These are phyloP conservation scores for Pythium insidiosum DNA, from an alignment of 352 stramenopile species.

Conservation along the genomic window DNA sequence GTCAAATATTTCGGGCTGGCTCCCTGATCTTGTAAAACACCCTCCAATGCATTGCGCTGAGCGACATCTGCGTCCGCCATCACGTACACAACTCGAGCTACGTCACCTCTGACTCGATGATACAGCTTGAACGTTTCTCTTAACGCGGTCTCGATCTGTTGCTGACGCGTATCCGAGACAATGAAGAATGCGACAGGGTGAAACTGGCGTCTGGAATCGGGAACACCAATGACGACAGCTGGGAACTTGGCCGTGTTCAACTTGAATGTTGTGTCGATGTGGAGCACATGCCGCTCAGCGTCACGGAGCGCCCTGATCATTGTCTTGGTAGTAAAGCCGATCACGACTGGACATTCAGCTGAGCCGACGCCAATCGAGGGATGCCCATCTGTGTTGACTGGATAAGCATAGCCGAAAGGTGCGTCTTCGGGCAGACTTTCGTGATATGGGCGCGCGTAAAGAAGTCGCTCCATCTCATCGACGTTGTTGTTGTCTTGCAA, in stretches of 20 bases:
- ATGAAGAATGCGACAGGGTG: constrained; percentile 4
- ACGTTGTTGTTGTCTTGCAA: constrained; percentile 7
- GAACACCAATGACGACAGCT: not conserved
- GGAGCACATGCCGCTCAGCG: not conserved
- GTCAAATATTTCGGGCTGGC: not conserved
- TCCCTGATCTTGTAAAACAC: not conserved
- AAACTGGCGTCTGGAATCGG: not conserved
- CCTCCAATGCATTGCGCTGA: not conserved
- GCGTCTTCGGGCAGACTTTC: not conserved
- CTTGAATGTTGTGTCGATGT: constrained; percentile 6
- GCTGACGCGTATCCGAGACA: not conserved
- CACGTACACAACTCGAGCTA: not conserved
- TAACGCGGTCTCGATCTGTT: not conserved
- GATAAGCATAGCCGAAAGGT: not conserved
- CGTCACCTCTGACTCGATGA: not conserved
- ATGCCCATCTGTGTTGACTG: not conserved
- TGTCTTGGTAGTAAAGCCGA: not conserved
- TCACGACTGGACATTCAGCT: not conserved
- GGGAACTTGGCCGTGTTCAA: constrained; percentile 2
- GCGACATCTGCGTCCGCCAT: not conserved
- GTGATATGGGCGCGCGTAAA: not conserved
- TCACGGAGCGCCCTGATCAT: not conserved
- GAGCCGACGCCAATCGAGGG: not conserved
- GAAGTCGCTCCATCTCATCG: not conserved
- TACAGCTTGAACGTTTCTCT: not conserved